Conservation (phyloP, 768 basidiomycete genomes). For the Flagelloscypha sp. region DNA sequence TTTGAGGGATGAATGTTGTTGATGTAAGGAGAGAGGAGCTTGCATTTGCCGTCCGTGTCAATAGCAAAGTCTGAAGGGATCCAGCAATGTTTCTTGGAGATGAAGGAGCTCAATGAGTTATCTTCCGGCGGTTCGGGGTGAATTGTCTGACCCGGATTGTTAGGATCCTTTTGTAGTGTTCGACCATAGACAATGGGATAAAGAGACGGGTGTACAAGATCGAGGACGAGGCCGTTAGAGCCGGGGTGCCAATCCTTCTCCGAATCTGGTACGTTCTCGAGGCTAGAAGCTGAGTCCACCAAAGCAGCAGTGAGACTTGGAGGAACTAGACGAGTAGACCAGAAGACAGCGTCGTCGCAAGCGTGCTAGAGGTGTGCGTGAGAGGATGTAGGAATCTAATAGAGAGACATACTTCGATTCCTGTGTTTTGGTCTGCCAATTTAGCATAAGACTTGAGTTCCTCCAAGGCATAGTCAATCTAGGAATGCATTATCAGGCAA, state of each 20-base stretch:
- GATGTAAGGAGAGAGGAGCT: constrained; percentile 15
- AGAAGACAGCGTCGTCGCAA: constrained; percentile 15
- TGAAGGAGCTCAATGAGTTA: constrained; percentile 1
- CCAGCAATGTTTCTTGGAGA: constrained; percentile 17
- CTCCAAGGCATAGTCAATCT: constrained; percentile 14
- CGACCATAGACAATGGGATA: constrained; percentile 31
- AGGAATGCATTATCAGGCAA: not conserved
- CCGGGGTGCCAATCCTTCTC: constrained; percentile 40
- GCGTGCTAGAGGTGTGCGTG: constrained; percentile 9
- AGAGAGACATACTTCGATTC: constrained; percentile 10
- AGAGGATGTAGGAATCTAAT: not conserved
- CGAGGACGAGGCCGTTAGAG: constrained; percentile 33
- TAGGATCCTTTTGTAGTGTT: constrained; percentile 8
- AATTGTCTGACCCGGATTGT: not conserved
- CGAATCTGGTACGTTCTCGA: constrained; percentile 28
- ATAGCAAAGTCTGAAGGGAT: constrained; percentile 21
- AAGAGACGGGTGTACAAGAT: constrained; percentile 38
- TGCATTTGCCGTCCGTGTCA: constrained; percentile 12
- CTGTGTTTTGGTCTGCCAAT: constrained; percentile 10
- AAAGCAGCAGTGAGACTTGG: constrained; percentile 16
- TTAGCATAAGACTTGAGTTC: constrained; percentile 12
- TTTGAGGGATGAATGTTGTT: constrained; percentile 19
- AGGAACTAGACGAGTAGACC: constrained; percentile 25
- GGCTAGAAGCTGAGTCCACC: constrained; percentile 16
- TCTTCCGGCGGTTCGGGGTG: not conserved